A percentile compares a stretch with the other conserved stretches of the same genome.
Evolutionary conservation across 441 rosid species (phyloP).

Genomic region (Arabidopsis lyrata): DNA sequence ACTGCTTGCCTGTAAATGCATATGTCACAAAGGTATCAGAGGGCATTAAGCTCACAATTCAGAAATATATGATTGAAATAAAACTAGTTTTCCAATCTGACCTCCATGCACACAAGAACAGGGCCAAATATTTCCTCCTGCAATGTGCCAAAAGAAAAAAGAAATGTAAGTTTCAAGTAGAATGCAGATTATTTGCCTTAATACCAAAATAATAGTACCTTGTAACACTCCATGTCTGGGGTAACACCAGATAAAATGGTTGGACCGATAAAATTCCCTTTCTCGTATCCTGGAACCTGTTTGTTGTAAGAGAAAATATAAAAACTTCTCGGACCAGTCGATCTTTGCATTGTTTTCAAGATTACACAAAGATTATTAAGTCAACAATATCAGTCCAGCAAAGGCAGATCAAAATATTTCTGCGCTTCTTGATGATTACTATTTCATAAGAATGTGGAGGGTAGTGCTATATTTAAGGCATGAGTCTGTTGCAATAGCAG

Average conservation of each 20-base stretch:
- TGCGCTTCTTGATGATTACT: background rate
- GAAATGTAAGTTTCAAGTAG: slow-evolving; percentile 7
- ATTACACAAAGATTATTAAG: background rate
- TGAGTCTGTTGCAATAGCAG: slow-evolving; percentile 7
- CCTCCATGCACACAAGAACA: slow-evolving; percentile 92
- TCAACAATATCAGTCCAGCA: background rate
- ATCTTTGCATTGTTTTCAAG: background rate
- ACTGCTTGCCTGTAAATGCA: slow-evolving; percentile 67
- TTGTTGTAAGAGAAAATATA: slow-evolving; percentile 29
- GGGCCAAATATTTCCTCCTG: slow-evolving; percentile 99
- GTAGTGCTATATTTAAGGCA: background rate
- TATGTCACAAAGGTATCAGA: slow-evolving; percentile 8
- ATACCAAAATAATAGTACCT: slow-evolving; percentile 51
- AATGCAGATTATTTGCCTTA: background rate
- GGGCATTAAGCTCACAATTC: background rate
- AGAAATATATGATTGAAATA: background rate
- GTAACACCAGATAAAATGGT: slow-evolving; percentile 85
- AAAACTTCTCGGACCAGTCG: slow-evolving; percentile 8
- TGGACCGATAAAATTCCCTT: slow-evolving; percentile 91
- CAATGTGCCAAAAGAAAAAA: slow-evolving; percentile 36
- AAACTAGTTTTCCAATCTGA: slow-evolving; percentile 35
- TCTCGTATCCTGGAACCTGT: slow-evolving; percentile 90
- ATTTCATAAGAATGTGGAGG: slow-evolving; percentile 3
- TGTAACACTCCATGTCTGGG: slow-evolving; percentile 92
- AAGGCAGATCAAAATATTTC: background rate